phyloP scores from a whole-genome alignment of 345 rosid species.

The Populus ilicifolia region DNA sequence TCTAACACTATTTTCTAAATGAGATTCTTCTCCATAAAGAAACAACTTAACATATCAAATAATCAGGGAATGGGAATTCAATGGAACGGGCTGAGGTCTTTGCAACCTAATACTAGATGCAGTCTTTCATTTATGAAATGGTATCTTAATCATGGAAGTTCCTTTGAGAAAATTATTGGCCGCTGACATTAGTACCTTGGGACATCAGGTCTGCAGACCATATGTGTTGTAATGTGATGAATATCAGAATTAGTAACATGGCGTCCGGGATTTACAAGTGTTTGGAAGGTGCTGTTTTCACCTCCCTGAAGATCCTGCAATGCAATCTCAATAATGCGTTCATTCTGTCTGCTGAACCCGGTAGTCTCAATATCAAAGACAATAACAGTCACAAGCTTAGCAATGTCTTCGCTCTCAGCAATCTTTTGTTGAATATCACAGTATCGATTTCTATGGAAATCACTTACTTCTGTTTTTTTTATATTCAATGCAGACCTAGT shows the following conservation, averaged over 20 bases:
- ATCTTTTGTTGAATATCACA: conserved; percentile 47
- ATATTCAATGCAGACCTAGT: conserved; percentile 34
- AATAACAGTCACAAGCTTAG: conserved; percentile 51
- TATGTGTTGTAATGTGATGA: conserved; percentile 63
- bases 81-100: neutral
- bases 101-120: neutral
- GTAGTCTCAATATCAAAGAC: conserved; percentile 77
- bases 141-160: neutral
- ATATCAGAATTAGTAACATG: conserved; percentile 40
- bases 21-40: no score
- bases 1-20: no score
- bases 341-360: conserved; percentile 50
- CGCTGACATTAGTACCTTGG: conserved; percentile 56
- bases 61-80: neutral
- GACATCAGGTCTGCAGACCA: conserved; percentile 74
- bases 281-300: conserved; percentile 75
- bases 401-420: conserved; percentile 47
- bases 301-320: conserved; percentile 82
- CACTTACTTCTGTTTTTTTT: conserved; percentile 33
- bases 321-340: conserved; percentile 72
- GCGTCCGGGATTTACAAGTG: conserved; percentile 70
- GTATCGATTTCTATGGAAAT: conserved; percentile 34
- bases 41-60: no score
- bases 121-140: neutral
- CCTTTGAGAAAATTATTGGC: neutral